Base-by-base conservation (phyloP, 805 yeast species). In the Hanseniaspora hatyaiensis region DNA sequence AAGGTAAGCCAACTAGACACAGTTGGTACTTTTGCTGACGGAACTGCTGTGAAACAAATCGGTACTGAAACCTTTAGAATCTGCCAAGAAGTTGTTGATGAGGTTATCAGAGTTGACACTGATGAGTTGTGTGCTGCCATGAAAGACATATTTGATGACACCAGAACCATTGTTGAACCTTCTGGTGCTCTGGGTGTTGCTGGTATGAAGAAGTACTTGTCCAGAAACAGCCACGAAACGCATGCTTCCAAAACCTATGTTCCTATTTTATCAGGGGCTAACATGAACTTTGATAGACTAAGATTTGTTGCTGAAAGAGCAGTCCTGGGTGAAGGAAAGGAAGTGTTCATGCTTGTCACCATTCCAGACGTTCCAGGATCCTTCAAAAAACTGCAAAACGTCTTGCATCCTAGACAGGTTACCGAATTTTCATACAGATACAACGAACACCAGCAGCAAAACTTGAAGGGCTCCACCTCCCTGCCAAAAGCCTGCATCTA, bases 21-120 rank as follows among this genome's bases (percentile, higher is more conserved):
- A n/a, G 97, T 88, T 3, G 99, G 99, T n/a, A 69, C 83, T 8
- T 92, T 92, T 65, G 98, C 98, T 19, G 99, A 92, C 63, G 99
- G 99, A 61, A 86, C 99, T 9, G 96, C 98, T 8, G 99, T 92
- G 36, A 83, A 79, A 59, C 63, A 80, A 22, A 71, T 86, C 19
- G 99, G 99, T 52, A 83, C 79, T 51, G 98, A 94, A 65, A 83
- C 95, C 11, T 92, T 85, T 71, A 72, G 92, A 57, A 72, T 89
- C 9, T 77, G 87, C 55, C 67, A 73, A 55, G 77, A 82, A 40
- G 73, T 74, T 51, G 84, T 94, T n/a, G 98, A 92, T 63, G 97
- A 86, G 53, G 80, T 88, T 34, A 79, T 88, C 4, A 69, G 74
- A 23, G 96, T 87, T 4, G 73, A 75, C 58, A 88, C 96, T 11